Evolutionary conservation across 495 filamentous ascomycete genomes (phyloP).

Genomic region (Antarctomyces pellizariae): DNA sequence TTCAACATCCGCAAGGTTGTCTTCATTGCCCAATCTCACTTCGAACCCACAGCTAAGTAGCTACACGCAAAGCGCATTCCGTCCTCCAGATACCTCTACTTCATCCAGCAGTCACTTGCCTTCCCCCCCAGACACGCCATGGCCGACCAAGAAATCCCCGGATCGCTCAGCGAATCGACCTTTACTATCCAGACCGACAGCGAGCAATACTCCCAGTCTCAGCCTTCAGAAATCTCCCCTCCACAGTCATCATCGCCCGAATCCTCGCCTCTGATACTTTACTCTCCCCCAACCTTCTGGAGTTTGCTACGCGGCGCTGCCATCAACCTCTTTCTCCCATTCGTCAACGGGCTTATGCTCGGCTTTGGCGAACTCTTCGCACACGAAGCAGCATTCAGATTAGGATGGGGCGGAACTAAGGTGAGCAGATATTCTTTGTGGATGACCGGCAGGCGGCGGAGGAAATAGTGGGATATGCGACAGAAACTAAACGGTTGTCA

Average conservation of each 20-base stretch:
- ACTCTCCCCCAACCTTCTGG: constrained; percentile 71
- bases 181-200: constrained; percentile 77
- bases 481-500: too few relatives aligned
- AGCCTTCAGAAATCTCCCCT: constrained; percentile 29
- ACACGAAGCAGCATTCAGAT: constrained; percentile 76
- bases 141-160: constrained; percentile 24
- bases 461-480: too few relatives aligned
- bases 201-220: constrained; percentile 62
- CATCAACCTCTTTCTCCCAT: constrained; percentile 85
- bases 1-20: too few relatives aligned
- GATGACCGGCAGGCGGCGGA: too few relatives aligned
- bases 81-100: constrained; percentile 4
- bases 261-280: constrained; percentile 75
- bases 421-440: too few relatives aligned
- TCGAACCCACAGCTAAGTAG: too few relatives aligned
- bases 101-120: constrained; percentile 8
- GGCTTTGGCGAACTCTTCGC: constrained; percentile 93
- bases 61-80: neutral
- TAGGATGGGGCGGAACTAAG: constrained; percentile 86
- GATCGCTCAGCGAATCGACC: constrained; percentile 49
- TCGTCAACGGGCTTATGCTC: constrained; percentile 95
- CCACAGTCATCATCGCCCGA: constrained; percentile 42
- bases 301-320: constrained; percentile 66
- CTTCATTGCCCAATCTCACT: too few relatives aligned
- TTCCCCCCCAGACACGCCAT: constrained; percentile 11